Percentiles rank a stretch among this genome's conserved stretches.
phyloP scores from a whole-genome alignment of 352 stramenopile genomes.

The Globisporangium rhizosaccharum region DNA sequence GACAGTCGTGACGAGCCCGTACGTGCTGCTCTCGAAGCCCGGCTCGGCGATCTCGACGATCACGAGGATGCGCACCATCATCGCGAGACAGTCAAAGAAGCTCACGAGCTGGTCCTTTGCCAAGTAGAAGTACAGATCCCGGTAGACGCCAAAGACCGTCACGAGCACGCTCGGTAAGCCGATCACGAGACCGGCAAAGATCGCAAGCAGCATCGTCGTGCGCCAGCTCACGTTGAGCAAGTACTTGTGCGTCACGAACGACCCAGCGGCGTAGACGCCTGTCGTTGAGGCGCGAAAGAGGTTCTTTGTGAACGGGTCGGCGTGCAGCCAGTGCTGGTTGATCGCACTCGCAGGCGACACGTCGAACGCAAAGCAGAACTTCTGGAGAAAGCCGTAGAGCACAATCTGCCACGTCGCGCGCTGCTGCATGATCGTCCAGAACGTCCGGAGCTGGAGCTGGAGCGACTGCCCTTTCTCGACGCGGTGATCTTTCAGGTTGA shows the following conservation, averaged over 20 bases:
- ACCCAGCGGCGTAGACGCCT: slow-evolving; percentile 45
- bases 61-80: slow-evolving; percentile 74
- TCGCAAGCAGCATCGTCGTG: slow-evolving; percentile 37
- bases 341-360: slow-evolving; percentile 46
- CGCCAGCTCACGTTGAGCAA: slow-evolving; percentile 64
- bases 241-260: slow-evolving; percentile 46
- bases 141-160: slow-evolving; percentile 56
- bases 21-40: slow-evolving; percentile 21
- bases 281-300: slow-evolving; percentile 53
- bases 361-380: slow-evolving; percentile 56
- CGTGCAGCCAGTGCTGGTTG: slow-evolving; percentile 53
- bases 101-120: slow-evolving; percentile 37
- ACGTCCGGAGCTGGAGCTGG: slow-evolving; percentile 29
- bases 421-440: slow-evolving; percentile 55
- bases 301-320: slow-evolving; percentile 56
- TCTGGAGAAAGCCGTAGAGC: slow-evolving; percentile 64
- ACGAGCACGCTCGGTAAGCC: slow-evolving; percentile 31
- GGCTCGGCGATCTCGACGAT: slow-evolving; percentile 47
- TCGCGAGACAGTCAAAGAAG: slow-evolving; percentile 60
- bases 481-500: slow-evolving; percentile 35
- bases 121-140: slow-evolving; percentile 64
- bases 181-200: slow-evolving; percentile 34
- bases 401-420: slow-evolving; percentile 70
- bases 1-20: slow-evolving; percentile 34
- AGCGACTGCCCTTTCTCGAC: slow-evolving; percentile 18